Evolutionary conservation across 345 rosid species (phyloP).

Genomic region (Pelargonium nanum): DNA sequence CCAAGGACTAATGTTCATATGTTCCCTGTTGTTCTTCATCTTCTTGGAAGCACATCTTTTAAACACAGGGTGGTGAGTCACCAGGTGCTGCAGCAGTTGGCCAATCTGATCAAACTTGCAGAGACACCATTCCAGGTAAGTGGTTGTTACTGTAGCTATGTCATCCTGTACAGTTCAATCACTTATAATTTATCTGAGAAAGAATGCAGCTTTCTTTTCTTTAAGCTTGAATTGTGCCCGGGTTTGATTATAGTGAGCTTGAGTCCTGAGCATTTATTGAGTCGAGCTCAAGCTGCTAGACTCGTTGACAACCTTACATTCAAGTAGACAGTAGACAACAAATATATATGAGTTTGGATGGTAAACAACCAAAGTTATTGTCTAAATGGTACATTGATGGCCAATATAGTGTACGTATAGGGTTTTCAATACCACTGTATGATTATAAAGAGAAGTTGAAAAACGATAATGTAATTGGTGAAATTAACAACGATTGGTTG

Average conservation of each 20-base stretch:
- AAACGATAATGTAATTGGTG: neutral
- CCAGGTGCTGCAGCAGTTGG: conserved; percentile 67
- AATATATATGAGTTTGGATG: neutral
- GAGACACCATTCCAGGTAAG: conserved; percentile 87
- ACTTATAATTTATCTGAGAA: conserved; percentile 2
- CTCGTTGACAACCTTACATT: too few species aligned
- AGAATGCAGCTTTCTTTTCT: neutral
- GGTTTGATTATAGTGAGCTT: too few species aligned
- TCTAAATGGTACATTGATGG: neutral
- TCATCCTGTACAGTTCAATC: conserved; percentile 3
- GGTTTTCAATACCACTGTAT: neutral
- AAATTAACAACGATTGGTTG: conserved; percentile 1
- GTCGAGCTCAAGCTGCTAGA: too few species aligned
- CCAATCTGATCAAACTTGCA: conserved; percentile 62
- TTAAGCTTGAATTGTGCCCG: neutral
- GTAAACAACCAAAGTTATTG: neutral
- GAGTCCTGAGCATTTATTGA: too few species aligned
- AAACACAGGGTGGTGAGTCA: conserved; percentile 59
- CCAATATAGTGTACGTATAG: neutral
- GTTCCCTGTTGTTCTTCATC: conserved; percentile 83
- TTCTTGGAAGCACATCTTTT: conserved; percentile 72
- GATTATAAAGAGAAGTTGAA: neutral
- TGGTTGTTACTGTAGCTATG: conserved; percentile 12
- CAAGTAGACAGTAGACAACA: neutral
- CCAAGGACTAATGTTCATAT: conserved; percentile 56